These are phyloP conservation scores for Xerocomellus dryophilus DNA, from an alignment of 768 basidiomycete species.

Conservation along the genomic window DNA sequence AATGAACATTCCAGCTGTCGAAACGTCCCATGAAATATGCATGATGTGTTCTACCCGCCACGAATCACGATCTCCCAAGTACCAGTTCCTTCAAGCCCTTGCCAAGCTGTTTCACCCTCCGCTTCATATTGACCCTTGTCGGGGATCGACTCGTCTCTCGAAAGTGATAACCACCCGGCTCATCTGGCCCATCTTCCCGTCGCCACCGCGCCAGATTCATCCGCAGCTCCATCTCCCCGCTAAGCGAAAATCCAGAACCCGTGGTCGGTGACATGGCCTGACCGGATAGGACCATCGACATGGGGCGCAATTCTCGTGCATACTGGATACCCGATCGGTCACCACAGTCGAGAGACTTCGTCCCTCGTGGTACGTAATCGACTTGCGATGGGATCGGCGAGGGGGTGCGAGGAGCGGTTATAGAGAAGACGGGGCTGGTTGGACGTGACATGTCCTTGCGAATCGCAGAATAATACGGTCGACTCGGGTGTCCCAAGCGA, in stretches of 20 bases:
- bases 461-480: conserved; percentile 56
- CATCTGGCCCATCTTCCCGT: conserved; percentile 29
- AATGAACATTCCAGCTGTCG: conserved; percentile 6
- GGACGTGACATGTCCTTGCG: conserved; percentile 47
- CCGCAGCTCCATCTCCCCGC: conserved; percentile 56
- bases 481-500: conserved; percentile 49
- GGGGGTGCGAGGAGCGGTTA: conserved; percentile 26
- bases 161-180: conserved; percentile 33
- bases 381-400: conserved; percentile 24
- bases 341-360: conserved; percentile 33
- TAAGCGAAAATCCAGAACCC: conserved; percentile 49
- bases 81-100: conserved; percentile 32
- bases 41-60: background rate
- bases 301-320: conserved; percentile 23
- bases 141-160: conserved; percentile 24
- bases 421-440: conserved; percentile 31
- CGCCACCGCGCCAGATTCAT: conserved; percentile 49
- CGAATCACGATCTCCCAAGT: conserved; percentile 24
- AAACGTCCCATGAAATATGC: background rate
- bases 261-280: conserved; percentile 16
- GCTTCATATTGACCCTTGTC: conserved; percentile 22
- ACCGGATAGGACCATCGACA: conserved; percentile 28
- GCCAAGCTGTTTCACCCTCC: conserved; percentile 29
- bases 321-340: conserved; percentile 20
- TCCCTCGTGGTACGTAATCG: conserved; percentile 28